These are phyloP conservation scores for Cichorium intybus DNA, from an alignment of 140 eudicot genomes.

Conservation along the genomic window DNA sequence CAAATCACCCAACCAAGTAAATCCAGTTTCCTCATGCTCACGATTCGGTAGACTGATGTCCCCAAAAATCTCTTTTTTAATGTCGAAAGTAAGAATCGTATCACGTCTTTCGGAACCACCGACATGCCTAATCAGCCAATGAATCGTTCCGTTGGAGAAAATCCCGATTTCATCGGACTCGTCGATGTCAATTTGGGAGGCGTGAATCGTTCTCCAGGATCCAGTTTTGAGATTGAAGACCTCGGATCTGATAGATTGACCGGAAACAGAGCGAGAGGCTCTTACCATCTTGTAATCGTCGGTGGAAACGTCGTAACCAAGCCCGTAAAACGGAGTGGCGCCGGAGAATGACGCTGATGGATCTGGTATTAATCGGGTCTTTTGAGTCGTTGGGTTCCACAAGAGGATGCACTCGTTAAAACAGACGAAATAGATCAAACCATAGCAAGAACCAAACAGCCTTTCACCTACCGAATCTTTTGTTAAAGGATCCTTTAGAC, in stretches of 20 bases:
- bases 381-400: no score
- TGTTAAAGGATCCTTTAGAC: constrained; percentile 10
- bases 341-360: not conserved
- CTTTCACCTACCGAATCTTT: not conserved
- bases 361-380: no score
- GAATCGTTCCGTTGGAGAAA: no score
- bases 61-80: constrained; percentile 6
- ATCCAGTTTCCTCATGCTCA: not conserved
- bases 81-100: constrained; percentile 3
- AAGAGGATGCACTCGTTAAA: no score
- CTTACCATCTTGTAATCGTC: constrained; percentile 26
- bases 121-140: no score
- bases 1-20: constrained; percentile 15
- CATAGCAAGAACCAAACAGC: constrained; percentile 22
- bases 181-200: no score
- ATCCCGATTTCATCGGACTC: no score
- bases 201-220: no score
- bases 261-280: not conserved
- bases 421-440: constrained; percentile 25
- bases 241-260: not conserved
- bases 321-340: constrained; percentile 14
- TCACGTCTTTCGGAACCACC: not conserved
- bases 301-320: constrained; percentile 16
- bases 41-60: constrained; percentile 9
- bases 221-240: constrained; percentile 14